A percentile compares a stretch with the other conserved stretches of the same genome.
Conservation (phyloP, 371 early-diverging fungal species). For the Mycotypha africana region DNA sequence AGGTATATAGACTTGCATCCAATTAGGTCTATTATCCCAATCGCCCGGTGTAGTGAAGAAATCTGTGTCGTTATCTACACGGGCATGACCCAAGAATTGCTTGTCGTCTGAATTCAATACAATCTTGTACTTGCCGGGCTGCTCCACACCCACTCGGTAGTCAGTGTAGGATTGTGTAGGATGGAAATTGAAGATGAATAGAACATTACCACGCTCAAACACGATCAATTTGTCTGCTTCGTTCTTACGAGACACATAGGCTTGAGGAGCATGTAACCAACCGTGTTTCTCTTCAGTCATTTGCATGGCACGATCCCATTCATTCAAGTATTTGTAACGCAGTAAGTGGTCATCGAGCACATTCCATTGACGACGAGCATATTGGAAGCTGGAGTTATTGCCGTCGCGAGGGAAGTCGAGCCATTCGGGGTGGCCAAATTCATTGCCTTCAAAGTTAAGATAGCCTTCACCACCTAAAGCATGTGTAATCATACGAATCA, state of each 20-base stretch:
- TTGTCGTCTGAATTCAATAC: slow-evolving; percentile 74
- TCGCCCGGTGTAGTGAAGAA: slow-evolving; percentile 63
- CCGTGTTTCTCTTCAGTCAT: slow-evolving; percentile 59
- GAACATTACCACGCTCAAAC: slow-evolving; percentile 84
- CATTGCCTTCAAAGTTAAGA: slow-evolving; percentile 94
- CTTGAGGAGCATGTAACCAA: slow-evolving; percentile 70
- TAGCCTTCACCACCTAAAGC: slow-evolving; percentile 94
- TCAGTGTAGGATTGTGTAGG: slow-evolving; percentile 79
- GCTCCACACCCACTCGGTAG: slow-evolving; percentile 76
- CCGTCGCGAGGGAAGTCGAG: slow-evolving; percentile 95
- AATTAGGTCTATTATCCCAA: slow-evolving; percentile 73
- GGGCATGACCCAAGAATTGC: slow-evolving; percentile 75
- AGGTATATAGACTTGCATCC: slow-evolving; percentile 53
- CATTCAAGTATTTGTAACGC: slow-evolving; percentile 88
- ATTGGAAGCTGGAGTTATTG: slow-evolving; percentile 88
- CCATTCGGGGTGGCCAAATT: slow-evolving; percentile 99
- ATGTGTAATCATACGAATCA: slow-evolving; percentile 86
- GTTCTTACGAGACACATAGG: slow-evolving; percentile 84
- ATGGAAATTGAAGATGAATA: slow-evolving; percentile 95
- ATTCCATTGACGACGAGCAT: slow-evolving; percentile 93
- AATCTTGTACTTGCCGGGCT: slow-evolving; percentile 69
- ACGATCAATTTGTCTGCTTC: slow-evolving; percentile 88
- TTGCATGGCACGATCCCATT: slow-evolving; percentile 87
- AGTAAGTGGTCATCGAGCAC: slow-evolving; percentile 80
- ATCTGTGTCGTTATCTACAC: slow-evolving; percentile 56